Conservation (phyloP, 1,139 yeast species). For the Lodderomyces theae region DNA sequence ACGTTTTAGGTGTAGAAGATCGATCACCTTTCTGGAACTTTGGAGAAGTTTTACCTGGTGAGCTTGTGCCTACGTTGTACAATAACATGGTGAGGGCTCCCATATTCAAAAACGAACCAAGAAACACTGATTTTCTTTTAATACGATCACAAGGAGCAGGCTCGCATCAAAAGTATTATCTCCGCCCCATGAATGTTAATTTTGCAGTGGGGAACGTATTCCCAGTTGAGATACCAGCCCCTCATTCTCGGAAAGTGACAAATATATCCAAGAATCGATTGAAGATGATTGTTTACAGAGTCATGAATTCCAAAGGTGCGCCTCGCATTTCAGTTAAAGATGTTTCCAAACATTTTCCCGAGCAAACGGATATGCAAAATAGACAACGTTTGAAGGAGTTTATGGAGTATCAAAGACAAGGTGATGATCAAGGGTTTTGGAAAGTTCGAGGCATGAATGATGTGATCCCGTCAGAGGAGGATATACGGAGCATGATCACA, state of each 20-base stretch:
- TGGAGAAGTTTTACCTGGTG: conserved; percentile 95
- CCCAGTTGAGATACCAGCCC: conserved; percentile 97
- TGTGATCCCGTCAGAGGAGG: conserved; percentile 73
- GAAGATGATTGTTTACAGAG: conserved; percentile 90
- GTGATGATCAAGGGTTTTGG: conserved; percentile 96
- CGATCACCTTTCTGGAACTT: conserved; percentile 98
- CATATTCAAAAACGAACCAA: conserved; percentile 78
- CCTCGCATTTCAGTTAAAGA: conserved; percentile 83
- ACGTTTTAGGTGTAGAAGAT: conserved; percentile 91
- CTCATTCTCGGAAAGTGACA: conserved; percentile 94
- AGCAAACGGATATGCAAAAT: conserved; percentile 96
- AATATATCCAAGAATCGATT: conserved; percentile 87
- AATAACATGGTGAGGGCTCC: conserved; percentile 94
- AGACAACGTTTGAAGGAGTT: conserved; percentile 94
- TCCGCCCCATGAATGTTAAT: conserved; percentile 67
- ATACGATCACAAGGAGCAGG: conserved; percentile 82
- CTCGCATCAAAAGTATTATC: conserved; percentile 46
- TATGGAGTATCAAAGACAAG: conserved; percentile 95
- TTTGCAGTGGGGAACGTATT: conserved; percentile 91
- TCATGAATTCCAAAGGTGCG: conserved; percentile 71
- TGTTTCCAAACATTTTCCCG: conserved; percentile 90
- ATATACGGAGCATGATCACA: conserved; percentile 76
- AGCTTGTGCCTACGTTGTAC: conserved; percentile 88
- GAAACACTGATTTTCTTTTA: conserved; percentile 76
- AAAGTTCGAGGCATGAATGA: conserved; percentile 64